Percentiles rank a stretch among this genome's conserved stretches.
These are phyloP conservation scores for Fusarium sp. DNA, from an alignment of 2,329 filamentous ascomycete genomes.

Conservation along the genomic window DNA sequence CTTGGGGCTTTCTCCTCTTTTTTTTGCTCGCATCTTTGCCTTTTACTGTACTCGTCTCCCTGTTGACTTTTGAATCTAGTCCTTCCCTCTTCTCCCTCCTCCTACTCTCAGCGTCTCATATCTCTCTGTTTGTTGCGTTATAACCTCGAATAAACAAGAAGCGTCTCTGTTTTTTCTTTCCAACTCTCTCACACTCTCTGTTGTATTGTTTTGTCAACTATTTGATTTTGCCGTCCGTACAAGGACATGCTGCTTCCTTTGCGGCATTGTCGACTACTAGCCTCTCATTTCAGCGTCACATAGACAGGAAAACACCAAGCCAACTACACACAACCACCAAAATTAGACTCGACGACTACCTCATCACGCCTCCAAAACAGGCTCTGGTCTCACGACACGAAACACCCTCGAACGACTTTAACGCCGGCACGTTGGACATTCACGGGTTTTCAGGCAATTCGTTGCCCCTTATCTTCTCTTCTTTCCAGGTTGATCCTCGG, in stretches of 20 bases:
- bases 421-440: constrained; percentile 42
- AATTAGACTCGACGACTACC: constrained; percentile 27
- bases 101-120: constrained; percentile 26
- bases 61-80: constrained; percentile 20
- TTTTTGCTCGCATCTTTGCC: constrained; percentile 15
- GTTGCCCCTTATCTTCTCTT: constrained; percentile 42
- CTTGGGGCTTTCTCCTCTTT: constrained; percentile 34
- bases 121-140: constrained; percentile 27
- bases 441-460: constrained; percentile 38
- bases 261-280: constrained; percentile 42
- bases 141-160: constrained; percentile 24
- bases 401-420: constrained; percentile 30
- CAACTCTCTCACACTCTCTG: constrained; percentile 20
- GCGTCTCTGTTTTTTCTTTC: constrained; percentile 33
- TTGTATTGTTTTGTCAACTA: constrained; percentile 3
- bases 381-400: constrained; percentile 17
- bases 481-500: constrained; percentile 68
- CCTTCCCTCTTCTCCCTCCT: constrained; percentile 17
- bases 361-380: not conserved
- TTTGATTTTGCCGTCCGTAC: constrained; percentile 24
- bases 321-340: constrained; percentile 19
- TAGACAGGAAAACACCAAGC: constrained; percentile 16
- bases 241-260: constrained; percentile 43
- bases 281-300: constrained; percentile 43
- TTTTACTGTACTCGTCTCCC: constrained; percentile 16